Evolutionary conservation across 192 early-diverging fungal genomes (phyloP).

Genomic region (Physocladia obscura): DNA sequence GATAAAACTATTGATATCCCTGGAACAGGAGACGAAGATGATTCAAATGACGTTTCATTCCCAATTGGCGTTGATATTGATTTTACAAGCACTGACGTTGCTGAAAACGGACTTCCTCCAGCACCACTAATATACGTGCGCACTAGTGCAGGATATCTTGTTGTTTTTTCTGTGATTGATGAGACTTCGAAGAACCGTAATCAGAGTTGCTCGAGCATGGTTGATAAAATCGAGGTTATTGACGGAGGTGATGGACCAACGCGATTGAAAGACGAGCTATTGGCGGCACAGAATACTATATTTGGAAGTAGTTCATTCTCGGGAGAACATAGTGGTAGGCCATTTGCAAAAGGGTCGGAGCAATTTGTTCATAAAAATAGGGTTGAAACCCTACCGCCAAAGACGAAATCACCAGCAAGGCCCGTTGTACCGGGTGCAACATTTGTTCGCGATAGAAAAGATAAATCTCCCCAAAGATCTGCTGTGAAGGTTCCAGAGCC

Average conservation of each 20-base stretch:
- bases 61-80: constrained; percentile 76
- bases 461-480: background rate
- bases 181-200: background rate
- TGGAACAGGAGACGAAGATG: too few species aligned
- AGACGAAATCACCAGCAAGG: too few species aligned
- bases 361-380: too few species aligned
- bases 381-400: too few species aligned
- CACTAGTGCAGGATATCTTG: constrained; percentile 62
- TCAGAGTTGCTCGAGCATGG: background rate
- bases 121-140: constrained; percentile 72
- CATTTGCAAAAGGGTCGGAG: too few species aligned
- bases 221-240: background rate
- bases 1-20: too few species aligned
- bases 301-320: too few species aligned
- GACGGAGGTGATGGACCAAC: background rate
- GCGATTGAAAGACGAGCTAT: background rate
- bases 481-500: background rate
- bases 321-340: too few species aligned
- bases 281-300: too few species aligned
- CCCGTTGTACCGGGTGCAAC: too few species aligned
- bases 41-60: constrained; percentile 63
- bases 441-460: too few species aligned
- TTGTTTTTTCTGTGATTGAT: constrained; percentile 70
- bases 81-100: constrained; percentile 56
- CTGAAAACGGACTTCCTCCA: constrained; percentile 56